Evolutionary conservation across 2,329 filamentous ascomycete genomes (phyloP).

Genomic region (Pseudogymnoascus destructans): DNA sequence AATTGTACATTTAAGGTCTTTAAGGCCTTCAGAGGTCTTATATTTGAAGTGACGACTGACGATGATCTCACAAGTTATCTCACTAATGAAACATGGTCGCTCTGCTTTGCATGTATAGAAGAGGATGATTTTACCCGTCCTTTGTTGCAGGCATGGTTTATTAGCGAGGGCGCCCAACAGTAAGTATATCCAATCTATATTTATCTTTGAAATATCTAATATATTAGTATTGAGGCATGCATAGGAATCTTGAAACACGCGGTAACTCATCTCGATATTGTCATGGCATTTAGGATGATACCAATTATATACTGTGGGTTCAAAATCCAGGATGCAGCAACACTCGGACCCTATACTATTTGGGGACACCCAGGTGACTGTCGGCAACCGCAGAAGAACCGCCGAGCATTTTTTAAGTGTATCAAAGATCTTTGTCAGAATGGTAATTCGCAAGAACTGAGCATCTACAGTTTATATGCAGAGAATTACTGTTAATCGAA

Average conservation of each 20-base stretch:
- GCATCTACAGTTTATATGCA: not conserved
- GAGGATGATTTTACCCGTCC: not conserved
- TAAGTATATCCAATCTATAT: not conserved
- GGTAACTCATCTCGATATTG: not conserved
- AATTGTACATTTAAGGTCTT: not conserved
- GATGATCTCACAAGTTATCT: not conserved
- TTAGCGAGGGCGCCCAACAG: not conserved
- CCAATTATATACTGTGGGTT: not conserved
- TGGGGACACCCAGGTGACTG: not conserved
- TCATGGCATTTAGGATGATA: not conserved
- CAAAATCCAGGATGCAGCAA: not conserved
- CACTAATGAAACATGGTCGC: not conserved
- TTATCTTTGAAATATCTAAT: not conserved
- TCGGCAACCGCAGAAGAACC: too few relatives aligned
- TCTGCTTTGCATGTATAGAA: not conserved
- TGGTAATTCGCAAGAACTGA: not conserved
- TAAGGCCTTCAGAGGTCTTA: not conserved
- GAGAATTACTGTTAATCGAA: not conserved
- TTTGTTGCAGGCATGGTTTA: not conserved
- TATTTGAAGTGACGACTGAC: not conserved
- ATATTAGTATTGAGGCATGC: not conserved
- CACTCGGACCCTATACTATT: not conserved
- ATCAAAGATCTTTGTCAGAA: not conserved
- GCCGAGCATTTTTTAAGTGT: not conserved
- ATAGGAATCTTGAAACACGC: not conserved